Base-by-base conservation (phyloP, 768 basidiomycete genomes). In the Hysterangium stoloniferum region DNA sequence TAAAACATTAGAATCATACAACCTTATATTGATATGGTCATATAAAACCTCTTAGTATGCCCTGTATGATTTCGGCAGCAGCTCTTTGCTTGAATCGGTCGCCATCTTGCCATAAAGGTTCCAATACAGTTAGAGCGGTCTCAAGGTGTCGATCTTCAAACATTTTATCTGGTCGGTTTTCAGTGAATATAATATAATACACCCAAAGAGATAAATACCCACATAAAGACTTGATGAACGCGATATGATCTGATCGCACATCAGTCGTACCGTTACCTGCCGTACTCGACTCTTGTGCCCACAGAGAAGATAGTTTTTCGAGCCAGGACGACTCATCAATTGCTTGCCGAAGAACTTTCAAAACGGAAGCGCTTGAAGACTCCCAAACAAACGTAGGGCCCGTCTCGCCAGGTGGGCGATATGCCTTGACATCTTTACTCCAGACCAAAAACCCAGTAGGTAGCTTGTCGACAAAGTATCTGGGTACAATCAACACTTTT, bases 21-120 rank as follows among this genome's bases (percentile, higher is more conserved):
- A 47, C 34, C 35, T 32, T 41, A 33, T 44, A 44, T 37, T n/a
- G n/a, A 28, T n/a, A n/a, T n/a, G n/a, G n/a, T n/a, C n/a, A n/a
- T n/a, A n/a, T n/a, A n/a, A n/a, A 61, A 84, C 86, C 91, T 55
- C 91, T 77, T 49, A 88, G 66, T 42, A 91, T 59, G 19, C 91
- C 92, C 31, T 77, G 72, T 24, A 93, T 62, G 28, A 92, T 65
- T 65, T 84, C 84, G 45, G 80, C 82, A 22, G 82, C 82, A 25
- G 87, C 87, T 22, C 90, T 77, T 61, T 91, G 91, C 66, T 90
- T 89, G 70, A 84, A 91, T 53, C 87, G 85, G 59, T 91, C 86
- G 15, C 73, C 49, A 43, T 84, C 85, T 29, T 65, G 68, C 34
- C 88, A 66, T 25, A 88, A 60, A 11, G 77, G 68, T 34, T 92